Evolutionary conservation across 2,329 filamentous ascomycete genomes (phyloP).

Genomic region (Aureobasidium sp.): DNA sequence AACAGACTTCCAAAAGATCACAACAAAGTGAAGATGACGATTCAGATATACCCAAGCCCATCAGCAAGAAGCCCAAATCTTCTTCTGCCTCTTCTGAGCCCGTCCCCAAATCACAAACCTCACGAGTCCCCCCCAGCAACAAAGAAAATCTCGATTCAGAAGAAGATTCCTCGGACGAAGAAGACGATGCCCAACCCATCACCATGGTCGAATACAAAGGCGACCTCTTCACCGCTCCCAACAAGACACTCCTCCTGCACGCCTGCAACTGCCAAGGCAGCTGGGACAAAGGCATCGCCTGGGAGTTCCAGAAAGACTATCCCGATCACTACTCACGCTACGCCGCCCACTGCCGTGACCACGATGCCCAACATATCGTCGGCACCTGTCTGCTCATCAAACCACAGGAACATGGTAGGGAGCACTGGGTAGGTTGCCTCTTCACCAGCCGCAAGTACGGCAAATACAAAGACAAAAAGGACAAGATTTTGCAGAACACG

Average conservation of each 20-base stretch:
- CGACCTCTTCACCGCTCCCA: slow-evolving; percentile 48
- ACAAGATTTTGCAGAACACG: slow-evolving; percentile 45
- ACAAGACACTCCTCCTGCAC: slow-evolving; percentile 48
- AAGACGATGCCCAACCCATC: background rate
- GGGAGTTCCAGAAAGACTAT: slow-evolving; percentile 44
- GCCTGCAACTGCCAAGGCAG: slow-evolving; percentile 52
- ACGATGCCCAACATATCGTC: slow-evolving; percentile 26
- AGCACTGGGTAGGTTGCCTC: slow-evolving; percentile 52
- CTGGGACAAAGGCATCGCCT: slow-evolving; percentile 55
- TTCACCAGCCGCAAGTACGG: slow-evolving; percentile 51
- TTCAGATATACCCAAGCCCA: no score
- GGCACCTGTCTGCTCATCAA: slow-evolving; percentile 16
- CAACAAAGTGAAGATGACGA: background rate
- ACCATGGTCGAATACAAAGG: slow-evolving; percentile 28
- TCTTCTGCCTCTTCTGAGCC: no score
- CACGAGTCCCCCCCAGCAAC: background rate
- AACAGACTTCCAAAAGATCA: background rate
- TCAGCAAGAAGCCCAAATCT: no score
- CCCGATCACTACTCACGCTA: slow-evolving; percentile 46
- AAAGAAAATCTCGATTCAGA: no score
- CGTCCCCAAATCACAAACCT: background rate
- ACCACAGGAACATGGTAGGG: slow-evolving; percentile 20
- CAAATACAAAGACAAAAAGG: slow-evolving; percentile 34
- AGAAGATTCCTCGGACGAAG: background rate
- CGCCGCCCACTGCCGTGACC: slow-evolving; percentile 39